Percentiles rank a stretch among this genome's conserved stretches.
Conservation (phyloP, 2,329 filamentous ascomycete species). For the Pseudopyrenochaeta lycopersici region DNA sequence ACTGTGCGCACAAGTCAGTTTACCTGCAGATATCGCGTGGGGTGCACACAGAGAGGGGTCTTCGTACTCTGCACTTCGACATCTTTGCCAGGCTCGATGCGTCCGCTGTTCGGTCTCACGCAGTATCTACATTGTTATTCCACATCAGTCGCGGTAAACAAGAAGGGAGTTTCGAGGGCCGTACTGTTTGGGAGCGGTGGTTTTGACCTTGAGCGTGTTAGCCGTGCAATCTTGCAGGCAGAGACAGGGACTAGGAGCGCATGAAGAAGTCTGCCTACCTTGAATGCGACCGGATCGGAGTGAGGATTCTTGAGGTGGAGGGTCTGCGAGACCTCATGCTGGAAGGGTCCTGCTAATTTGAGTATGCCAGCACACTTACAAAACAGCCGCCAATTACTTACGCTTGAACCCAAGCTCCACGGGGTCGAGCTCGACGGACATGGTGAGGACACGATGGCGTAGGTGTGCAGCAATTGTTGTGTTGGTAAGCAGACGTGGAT, state of each 20-base stretch:
- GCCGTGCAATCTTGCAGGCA: not conserved
- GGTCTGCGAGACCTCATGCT: conserved; percentile 69
- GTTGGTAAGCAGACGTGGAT: conserved; percentile 41
- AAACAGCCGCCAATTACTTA: conserved; percentile 58
- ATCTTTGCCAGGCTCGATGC: conserved; percentile 87
- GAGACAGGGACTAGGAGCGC: not conserved
- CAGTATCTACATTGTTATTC: conserved; percentile 80
- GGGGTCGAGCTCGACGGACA: conserved; percentile 96
- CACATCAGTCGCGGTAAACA: conserved; percentile 27
- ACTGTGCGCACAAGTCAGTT: conserved; percentile 64
- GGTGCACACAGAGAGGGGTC: conserved; percentile 12
- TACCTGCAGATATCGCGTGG: conserved; percentile 18
- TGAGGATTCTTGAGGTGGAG: conserved; percentile 68
- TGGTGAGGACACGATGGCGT: conserved; percentile 57
- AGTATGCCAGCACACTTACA: conserved; percentile 16
- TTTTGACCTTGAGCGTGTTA: conserved; percentile 79
- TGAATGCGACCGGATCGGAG: conserved; percentile 69
- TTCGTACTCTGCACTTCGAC: conserved; percentile 89
- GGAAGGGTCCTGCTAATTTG: conserved; percentile 65
- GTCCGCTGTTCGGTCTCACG: conserved; percentile 94
- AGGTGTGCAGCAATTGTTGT: conserved; percentile 22
- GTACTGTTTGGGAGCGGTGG: conserved; percentile 98
- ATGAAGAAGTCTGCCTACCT: conserved; percentile 56
- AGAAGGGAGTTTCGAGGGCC: conserved; percentile 46
- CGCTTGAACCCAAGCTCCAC: conserved; percentile 92